Conservation (phyloP, 73 alveolate species). For the Symbiodinium natans region DNA sequence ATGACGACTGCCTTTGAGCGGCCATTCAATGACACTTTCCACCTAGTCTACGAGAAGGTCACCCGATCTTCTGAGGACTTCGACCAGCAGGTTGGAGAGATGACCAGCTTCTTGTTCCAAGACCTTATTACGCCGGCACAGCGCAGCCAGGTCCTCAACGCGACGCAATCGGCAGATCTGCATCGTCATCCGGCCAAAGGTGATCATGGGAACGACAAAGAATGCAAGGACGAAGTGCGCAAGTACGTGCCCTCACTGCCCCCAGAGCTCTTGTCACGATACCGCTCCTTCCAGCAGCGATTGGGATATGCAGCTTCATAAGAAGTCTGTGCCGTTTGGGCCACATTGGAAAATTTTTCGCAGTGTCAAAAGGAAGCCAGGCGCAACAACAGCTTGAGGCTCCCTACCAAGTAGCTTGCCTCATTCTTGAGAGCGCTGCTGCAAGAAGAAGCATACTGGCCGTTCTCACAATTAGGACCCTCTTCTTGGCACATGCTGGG, state of each 20-base stretch:
- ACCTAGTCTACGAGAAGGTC: not conserved
- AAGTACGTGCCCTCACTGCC: not conserved
- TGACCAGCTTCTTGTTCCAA: not conserved
- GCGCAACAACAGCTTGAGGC: too few relatives aligned
- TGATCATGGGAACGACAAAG: not conserved
- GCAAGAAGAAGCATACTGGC: too few relatives aligned
- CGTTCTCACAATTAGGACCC: too few relatives aligned
- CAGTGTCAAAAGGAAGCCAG: too few relatives aligned
- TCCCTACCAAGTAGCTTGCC: too few relatives aligned
- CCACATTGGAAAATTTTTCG: too few relatives aligned
- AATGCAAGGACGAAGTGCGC: not conserved
- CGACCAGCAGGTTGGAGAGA: not conserved
- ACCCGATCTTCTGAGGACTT: not conserved
- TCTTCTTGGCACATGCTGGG: too few relatives aligned
- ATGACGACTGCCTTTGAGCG: not conserved
- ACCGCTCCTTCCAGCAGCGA: conserved; percentile 5
- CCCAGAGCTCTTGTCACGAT: not conserved
- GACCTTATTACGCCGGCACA: not conserved
- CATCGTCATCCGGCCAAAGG: not conserved
- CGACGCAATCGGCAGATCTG: conserved; percentile 1
- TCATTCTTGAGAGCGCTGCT: too few relatives aligned
- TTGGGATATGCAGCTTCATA: not conserved
- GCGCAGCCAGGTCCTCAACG: not conserved
- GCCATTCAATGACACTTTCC: not conserved
- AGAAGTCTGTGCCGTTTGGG: too few relatives aligned